Base-by-base conservation (phyloP, 1,139 yeast species). In the Debaryomycetaceae sp. region DNA sequence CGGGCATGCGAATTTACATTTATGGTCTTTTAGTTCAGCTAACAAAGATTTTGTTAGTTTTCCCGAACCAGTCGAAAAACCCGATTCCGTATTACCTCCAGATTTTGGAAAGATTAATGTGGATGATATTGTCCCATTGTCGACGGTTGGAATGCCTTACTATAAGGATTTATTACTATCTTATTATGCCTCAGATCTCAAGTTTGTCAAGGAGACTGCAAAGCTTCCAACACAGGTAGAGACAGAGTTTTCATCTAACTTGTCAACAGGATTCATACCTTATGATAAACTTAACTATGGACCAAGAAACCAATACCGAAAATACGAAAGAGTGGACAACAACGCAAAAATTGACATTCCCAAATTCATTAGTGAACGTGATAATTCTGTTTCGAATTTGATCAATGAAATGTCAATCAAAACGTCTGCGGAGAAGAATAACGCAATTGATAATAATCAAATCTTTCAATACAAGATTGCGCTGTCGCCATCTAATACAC, bases 131-230 rank as follows among this genome's bases (percentile, higher is more conserved):
- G 60, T 67, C 2, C 91, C 97, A 0, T 65, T 92, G 39, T 83
- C 83, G 34, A 58, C 79, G 1, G 70, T 92, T 1, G 97, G 97
- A 6, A 68, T 92, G 79, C 98, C 98, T 0, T 88, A 83, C 54
- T 92, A 88, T 58, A 81, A 80, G 46, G 89, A 86, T 36, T 77
- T 78, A 38, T 70, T 94, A 17, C 67, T 91, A 11, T 88, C 97
- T 0, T 83, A 88, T 15, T 91, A 91, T 87, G 83, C 89, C 0
- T 55, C 71, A 2, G 83, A 82, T 41, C 59, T 75, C 46, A 69
- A 75, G 16, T 85, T 83, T 55, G 59, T 66, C 56, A 77, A 64
- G 68, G 81, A 49, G 78, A 78, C 58, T 5, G 70, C 73, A 6
- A 75, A 75, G 24, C 50, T 79, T 8, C 83, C 87, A 0, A 57